phyloP scores from a whole-genome alignment of 345 rosid species.

The Barbarea vulgaris region DNA sequence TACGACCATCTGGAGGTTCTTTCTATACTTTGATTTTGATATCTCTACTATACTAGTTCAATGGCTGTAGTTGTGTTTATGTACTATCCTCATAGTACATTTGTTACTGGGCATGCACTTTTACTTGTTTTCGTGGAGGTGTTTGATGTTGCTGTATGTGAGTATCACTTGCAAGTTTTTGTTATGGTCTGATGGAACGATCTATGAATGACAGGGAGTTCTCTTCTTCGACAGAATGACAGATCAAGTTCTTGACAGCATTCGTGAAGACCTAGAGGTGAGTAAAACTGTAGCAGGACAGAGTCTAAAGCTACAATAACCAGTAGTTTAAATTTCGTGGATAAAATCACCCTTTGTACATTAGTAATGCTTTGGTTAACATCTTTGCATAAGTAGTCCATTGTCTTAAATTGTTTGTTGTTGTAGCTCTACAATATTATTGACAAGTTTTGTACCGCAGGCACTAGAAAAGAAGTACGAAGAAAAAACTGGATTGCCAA shows the following conservation, averaged over 20 bases:
- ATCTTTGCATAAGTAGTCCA: background rate
- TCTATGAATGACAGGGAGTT: constrained; percentile 62
- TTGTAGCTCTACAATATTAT: constrained; percentile 1
- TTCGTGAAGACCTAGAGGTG: constrained; percentile 69
- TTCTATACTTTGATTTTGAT: constrained; percentile 24
- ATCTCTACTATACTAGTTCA: too few relatives aligned
- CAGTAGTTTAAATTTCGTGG: background rate
- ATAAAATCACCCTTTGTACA: background rate
- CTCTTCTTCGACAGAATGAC: constrained; percentile 91
- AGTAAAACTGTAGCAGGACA: constrained; percentile 31
- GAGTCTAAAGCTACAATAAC: constrained; percentile 9
- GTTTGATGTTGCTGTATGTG: constrained; percentile 4
- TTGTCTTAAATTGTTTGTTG: background rate
- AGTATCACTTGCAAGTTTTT: constrained; percentile 10
- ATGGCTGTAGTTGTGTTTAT: constrained; percentile 15
- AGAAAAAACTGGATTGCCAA: constrained; percentile 68
- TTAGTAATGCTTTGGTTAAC: constrained; percentile 16
- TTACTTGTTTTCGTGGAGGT: constrained; percentile 14
- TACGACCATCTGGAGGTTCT: constrained; percentile 88
- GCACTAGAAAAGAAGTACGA: constrained; percentile 84
- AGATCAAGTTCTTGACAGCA: constrained; percentile 73
- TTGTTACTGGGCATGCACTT: constrained; percentile 6
- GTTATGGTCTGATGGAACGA: constrained; percentile 14
- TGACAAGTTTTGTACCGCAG: constrained; percentile 46
- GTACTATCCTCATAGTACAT: background rate